Conservation (phyloP, 306 rosid genomes). For the Pachyrhizus erosus region DNA sequence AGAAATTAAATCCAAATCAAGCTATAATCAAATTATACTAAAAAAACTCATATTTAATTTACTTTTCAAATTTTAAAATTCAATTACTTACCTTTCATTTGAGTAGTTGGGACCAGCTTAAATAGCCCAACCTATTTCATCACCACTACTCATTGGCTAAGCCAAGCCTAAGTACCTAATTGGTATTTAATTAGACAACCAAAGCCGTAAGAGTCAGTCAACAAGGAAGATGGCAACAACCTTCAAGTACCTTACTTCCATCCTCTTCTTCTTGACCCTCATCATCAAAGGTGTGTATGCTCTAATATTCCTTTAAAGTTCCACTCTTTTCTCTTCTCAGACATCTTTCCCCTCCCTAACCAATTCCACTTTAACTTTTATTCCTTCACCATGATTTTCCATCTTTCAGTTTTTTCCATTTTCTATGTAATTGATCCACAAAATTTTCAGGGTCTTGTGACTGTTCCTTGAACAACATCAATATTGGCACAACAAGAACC, state of each 20-base stretch:
- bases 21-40: too few relatives aligned
- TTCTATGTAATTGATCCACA: not conserved
- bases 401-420: too few relatives aligned
- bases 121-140: too few relatives aligned
- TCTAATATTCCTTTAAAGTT: not conserved
- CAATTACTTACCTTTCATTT: too few relatives aligned
- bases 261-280: constrained; percentile 36
- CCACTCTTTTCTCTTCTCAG: not conserved
- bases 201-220: not conserved
- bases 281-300: constrained; percentile 46
- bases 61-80: too few relatives aligned
- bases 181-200: constrained; percentile 4
- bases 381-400: not conserved
- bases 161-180: not conserved
- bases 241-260: constrained; percentile 8
- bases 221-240: constrained; percentile 4
- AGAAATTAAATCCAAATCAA: too few relatives aligned
- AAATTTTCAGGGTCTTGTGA: constrained; percentile 49
- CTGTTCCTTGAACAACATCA: constrained; percentile 56
- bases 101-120: too few relatives aligned
- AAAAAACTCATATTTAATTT: too few relatives aligned
- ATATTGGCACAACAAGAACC: constrained; percentile 55
- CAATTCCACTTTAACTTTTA: not conserved
- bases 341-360: not conserved
- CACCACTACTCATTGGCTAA: not conserved